Evolutionary conservation across 2,329 filamentous ascomycete genomes (phyloP).

Genomic region (Cytospora piceicola): DNA sequence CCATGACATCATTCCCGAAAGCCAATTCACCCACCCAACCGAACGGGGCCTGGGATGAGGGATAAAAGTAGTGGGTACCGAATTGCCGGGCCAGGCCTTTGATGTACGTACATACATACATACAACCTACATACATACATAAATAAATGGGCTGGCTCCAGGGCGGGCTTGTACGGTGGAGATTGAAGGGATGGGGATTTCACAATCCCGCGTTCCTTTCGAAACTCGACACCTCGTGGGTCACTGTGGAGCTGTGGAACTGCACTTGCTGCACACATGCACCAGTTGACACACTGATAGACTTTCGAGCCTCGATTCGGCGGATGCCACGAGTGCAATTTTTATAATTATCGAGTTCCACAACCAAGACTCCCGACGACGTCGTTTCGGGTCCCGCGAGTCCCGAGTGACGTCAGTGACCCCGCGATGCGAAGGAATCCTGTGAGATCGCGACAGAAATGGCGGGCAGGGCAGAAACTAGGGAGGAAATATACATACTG

Average conservation of each 20-base stretch:
- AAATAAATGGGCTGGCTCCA: too few relatives aligned
- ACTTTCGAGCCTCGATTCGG: background rate
- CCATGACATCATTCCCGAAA: constrained; percentile 1
- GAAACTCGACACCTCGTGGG: constrained; percentile 1
- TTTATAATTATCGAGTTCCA: background rate
- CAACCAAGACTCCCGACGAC: background rate
- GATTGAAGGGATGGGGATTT: constrained; percentile 2
- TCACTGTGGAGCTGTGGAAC: background rate
- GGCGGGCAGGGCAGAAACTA: background rate
- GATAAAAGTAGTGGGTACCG: constrained; percentile 5
- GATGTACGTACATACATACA: background rate
- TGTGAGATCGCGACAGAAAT: background rate
- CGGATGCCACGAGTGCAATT: background rate
- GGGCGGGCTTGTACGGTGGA: background rate
- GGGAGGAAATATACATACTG: background rate
- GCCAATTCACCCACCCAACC: constrained; percentile 3
- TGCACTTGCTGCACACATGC: background rate
- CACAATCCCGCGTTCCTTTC: background rate
- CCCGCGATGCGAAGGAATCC: background rate
- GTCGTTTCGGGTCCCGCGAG: background rate
- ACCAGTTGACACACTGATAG: background rate
- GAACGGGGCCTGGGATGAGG: background rate
- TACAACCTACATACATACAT: too few relatives aligned
- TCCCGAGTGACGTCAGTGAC: constrained; percentile 3
- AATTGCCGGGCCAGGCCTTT: constrained; percentile 1